These are phyloP conservation scores for Aspergillus piperis DNA, from an alignment of 2,329 filamentous ascomycete genomes.

Conservation along the genomic window DNA sequence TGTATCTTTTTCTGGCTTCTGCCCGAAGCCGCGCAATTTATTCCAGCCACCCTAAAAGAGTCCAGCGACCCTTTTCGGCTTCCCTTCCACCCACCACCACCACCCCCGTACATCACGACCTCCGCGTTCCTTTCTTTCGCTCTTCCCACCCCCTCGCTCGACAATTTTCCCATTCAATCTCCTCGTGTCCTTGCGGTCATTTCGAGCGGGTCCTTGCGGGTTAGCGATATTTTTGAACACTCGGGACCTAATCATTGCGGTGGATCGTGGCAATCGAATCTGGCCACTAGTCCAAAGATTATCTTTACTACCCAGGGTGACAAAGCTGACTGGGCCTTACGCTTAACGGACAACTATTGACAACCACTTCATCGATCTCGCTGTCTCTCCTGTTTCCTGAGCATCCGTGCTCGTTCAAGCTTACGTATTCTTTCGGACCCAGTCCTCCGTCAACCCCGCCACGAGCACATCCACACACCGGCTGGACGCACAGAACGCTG, in stretches of 20 bases:
- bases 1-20: slow-evolving; percentile 26
- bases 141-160: slow-evolving; percentile 24
- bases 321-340: slow-evolving; percentile 12
- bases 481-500: slow-evolving; percentile 12
- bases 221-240: slow-evolving; percentile 19
- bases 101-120: slow-evolving; percentile 18
- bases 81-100: slow-evolving; percentile 14
- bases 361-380: slow-evolving; percentile 15
- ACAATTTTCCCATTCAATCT: slow-evolving; percentile 22
- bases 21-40: slow-evolving; percentile 32
- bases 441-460: slow-evolving; percentile 20
- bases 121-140: slow-evolving; percentile 14
- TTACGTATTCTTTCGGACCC: slow-evolving; percentile 23
- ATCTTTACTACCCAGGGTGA: slow-evolving; percentile 11
- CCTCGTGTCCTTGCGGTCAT: slow-evolving; percentile 22
- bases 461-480: slow-evolving; percentile 18
- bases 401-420: slow-evolving; percentile 17
- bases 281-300: slow-evolving; percentile 16
- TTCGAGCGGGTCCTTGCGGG: slow-evolving; percentile 20
- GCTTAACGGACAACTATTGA: slow-evolving; percentile 14
- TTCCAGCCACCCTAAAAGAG: slow-evolving; percentile 33
- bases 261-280: slow-evolving; percentile 19
- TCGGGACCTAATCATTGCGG: slow-evolving; percentile 18
- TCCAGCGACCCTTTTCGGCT: slow-evolving; percentile 37
- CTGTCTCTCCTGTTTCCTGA: slow-evolving; percentile 4